Percentiles rank a stretch among this genome's conserved stretches.
Evolutionary conservation across 106 monocot genomes (phyloP).

Genomic region (Phalaenopsis equestris): DNA sequence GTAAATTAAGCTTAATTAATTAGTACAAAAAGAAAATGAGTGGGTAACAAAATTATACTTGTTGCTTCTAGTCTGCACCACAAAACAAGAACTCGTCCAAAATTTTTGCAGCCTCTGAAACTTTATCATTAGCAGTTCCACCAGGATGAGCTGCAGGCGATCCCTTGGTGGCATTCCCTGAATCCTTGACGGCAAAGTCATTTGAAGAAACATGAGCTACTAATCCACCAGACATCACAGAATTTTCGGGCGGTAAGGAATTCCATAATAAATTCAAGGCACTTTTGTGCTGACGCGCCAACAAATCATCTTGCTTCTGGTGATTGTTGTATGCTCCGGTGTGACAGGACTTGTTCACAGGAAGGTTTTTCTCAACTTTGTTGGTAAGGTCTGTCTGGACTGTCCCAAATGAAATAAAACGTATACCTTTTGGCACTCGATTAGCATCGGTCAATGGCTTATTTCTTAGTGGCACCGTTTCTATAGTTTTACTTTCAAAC

Average conservation of each 20-base stretch:
- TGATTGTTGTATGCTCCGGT: slow-evolving; percentile 8
- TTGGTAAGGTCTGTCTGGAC: slow-evolving; percentile 6
- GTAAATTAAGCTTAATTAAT: neutral
- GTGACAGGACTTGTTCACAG: slow-evolving; percentile 9
- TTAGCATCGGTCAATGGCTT: slow-evolving; percentile 14
- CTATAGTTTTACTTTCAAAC: slow-evolving; percentile 2
- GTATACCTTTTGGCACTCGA: slow-evolving; percentile 52
- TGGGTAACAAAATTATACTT: neutral
- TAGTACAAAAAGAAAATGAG: neutral
- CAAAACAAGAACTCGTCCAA: slow-evolving; percentile 78
- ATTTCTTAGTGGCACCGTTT: neutral
- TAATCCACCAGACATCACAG: neutral
- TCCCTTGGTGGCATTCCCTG: neutral
- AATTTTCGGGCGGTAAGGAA: neutral
- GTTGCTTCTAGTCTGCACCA: slow-evolving; percentile 19
- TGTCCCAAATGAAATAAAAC: slow-evolving; percentile 67
- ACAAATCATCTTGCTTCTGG: slow-evolving; percentile 15
- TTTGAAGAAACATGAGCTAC: neutral
- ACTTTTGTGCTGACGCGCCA: neutral
- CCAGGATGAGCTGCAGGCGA: neutral
- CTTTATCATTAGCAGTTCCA: slow-evolving; percentile 8
- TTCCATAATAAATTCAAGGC: neutral
- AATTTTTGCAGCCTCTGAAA: slow-evolving; percentile 60
- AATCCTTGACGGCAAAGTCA: neutral
- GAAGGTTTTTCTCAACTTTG: slow-evolving; percentile 5